A percentile compares a stretch with the other conserved stretches of the same genome.
These are phyloP conservation scores for Talaromyces islandicus DNA, from an alignment of 2,329 filamentous ascomycete genomes.

Conservation along the genomic window DNA sequence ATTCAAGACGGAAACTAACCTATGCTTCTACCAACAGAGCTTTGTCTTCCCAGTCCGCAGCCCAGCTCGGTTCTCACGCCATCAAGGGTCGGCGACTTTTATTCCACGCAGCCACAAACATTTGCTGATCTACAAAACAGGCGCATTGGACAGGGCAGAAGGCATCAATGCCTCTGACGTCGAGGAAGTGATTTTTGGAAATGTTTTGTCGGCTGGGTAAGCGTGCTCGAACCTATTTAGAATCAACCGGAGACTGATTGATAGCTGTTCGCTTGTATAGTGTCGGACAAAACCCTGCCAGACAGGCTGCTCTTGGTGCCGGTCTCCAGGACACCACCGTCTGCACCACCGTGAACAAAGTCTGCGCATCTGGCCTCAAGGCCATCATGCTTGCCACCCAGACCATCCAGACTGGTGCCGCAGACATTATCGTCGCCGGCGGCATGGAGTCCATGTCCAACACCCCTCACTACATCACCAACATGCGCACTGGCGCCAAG, in stretches of 20 bases:
- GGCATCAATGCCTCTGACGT: conserved; percentile 83
- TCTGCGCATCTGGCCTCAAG: conserved; percentile 93
- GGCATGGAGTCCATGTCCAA: conserved; percentile 99
- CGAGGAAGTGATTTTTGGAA: conserved; percentile 96
- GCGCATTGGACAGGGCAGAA: conserved; percentile 77
- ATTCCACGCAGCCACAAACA: background rate
- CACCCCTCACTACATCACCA: conserved; percentile 89
- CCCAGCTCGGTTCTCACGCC: conserved; percentile 80
- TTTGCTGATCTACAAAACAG: conserved; percentile 41
- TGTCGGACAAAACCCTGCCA: conserved; percentile 90
- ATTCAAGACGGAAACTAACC: conserved; percentile 1
- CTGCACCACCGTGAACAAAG: conserved; percentile 96
- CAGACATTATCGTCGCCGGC: conserved; percentile 85
- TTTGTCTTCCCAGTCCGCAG: conserved; percentile 77
- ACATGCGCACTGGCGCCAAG: conserved; percentile 79
- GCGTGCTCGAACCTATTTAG: conserved; percentile 20
- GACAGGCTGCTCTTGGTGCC: conserved; percentile 85
- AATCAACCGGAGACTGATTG: background rate
- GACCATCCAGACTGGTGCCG: conserved; percentile 95
- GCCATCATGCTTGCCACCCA: conserved; percentile 90
- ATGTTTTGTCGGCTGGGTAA: conserved; percentile 94
- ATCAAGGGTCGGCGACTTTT: conserved; percentile 65
- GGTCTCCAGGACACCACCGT: conserved; percentile 75
- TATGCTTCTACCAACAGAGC: conserved; percentile 51
- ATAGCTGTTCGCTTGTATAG: conserved; percentile 41